Percentiles rank a stretch among this genome's conserved stretches.
Conservation (phyloP, 2,329 filamentous ascomycete species). For the Epichloe sibirici region DNA sequence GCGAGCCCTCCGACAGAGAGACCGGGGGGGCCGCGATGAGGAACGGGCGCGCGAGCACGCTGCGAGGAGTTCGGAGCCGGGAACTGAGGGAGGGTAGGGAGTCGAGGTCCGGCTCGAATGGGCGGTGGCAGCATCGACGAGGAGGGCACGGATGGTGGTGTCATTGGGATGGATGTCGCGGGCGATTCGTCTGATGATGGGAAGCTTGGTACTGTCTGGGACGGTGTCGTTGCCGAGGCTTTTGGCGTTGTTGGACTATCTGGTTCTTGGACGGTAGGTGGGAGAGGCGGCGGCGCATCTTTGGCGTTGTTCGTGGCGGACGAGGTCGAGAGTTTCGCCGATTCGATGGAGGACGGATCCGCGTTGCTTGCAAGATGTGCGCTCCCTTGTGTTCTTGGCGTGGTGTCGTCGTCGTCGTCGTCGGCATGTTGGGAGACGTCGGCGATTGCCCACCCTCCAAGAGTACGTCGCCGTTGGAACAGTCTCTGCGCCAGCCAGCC, state of each 20-base stretch:
- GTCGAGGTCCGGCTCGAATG: constrained; percentile 16
- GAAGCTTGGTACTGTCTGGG: constrained; percentile 30
- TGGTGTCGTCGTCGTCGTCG: neutral
- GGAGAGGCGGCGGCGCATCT: constrained; percentile 24
- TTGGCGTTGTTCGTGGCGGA: constrained; percentile 16
- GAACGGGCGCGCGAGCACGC: constrained; percentile 30
- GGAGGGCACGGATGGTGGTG: neutral
- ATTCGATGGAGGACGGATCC: neutral
- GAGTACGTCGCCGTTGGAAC: constrained; percentile 12
- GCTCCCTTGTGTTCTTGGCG: constrained; percentile 1
- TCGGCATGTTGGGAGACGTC: constrained; percentile 1
- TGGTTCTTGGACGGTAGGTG: constrained; percentile 16
- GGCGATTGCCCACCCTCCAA: neutral
- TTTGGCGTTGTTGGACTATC: constrained; percentile 40
- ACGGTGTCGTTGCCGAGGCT: constrained; percentile 20
- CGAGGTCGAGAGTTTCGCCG: constrained; percentile 1
- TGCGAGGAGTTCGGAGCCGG: constrained; percentile 41
- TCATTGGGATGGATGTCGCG: constrained; percentile 1
- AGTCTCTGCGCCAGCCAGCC: constrained; percentile 29
- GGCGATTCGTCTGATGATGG: constrained; percentile 21
- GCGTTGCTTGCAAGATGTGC: too few species aligned
- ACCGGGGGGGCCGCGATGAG: constrained; percentile 25
- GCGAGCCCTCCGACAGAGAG: constrained; percentile 30
- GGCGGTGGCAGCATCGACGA: constrained; percentile 19
- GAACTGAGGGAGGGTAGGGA: constrained; percentile 30